phyloP scores from a whole-genome alignment of 2,329 filamentous ascomycete genomes.

The Didymella exigua region DNA sequence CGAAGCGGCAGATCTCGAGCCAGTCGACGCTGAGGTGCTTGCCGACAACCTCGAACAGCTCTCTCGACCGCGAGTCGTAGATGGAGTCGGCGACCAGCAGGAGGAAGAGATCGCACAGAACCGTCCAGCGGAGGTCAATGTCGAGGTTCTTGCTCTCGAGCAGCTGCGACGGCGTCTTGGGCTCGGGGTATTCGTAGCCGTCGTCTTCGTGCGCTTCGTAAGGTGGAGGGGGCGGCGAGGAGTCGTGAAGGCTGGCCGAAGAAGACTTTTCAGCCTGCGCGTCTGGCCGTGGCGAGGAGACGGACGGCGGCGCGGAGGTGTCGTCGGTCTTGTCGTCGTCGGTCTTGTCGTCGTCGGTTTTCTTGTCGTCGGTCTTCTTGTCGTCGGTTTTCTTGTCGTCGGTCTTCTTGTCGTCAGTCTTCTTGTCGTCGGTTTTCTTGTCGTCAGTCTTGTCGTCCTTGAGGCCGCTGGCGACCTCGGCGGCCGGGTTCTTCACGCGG shows the following conservation, averaged over 20 bases:
- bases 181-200: conserved; percentile 72
- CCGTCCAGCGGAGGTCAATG: conserved; percentile 95
- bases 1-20: conserved; percentile 94
- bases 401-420: conserved; percentile 1
- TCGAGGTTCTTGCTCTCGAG: conserved; percentile 84
- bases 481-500: conserved; percentile 90
- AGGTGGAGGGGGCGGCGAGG: conserved; percentile 59
- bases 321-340: conserved; percentile 8
- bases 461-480: conserved; percentile 50
- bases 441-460: conserved; percentile 12
- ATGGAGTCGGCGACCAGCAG: conserved; percentile 94
- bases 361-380: not conserved
- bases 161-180: conserved; percentile 81
- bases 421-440: not conserved
- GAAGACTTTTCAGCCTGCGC: conserved; percentile 36
- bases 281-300: conserved; percentile 42
- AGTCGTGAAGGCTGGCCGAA: conserved; percentile 38
- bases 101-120: conserved; percentile 93
- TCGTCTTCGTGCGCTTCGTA: conserved; percentile 70
- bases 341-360: not conserved
- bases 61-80: conserved; percentile 87
- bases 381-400: not conserved
- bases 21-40: conserved; percentile 80
- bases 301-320: conserved; percentile 42
- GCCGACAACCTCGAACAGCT: conserved; percentile 82